Base-by-base conservation (phyloP, 345 rosid species). In the Brassica carinata region DNA sequence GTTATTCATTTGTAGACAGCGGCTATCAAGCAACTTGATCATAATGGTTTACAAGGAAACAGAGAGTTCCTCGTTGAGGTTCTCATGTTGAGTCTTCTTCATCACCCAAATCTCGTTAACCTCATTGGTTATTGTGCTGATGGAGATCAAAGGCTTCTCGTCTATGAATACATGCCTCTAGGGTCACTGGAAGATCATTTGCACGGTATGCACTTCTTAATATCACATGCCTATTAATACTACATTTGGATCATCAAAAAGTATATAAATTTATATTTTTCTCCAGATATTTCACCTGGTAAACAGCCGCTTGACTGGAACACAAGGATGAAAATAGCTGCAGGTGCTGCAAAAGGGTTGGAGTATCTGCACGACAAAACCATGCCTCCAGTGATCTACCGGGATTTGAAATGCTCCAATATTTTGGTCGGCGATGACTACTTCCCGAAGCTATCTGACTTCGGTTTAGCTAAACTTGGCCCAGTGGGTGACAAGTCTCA, bases 111-210 rank as follows among this genome's bases (percentile, higher is more conserved):
- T 83, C 93, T 92, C 66, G 97, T 94, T 71, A 94, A 92, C 75
- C 81, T 92, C 18, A 91, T 86, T 27, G 98, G 98, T 15, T 94
- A 92, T 43, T 94, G 97, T 80, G 97, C 97, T 71, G 97, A 91
- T 84, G 98, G 98, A 76, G 98, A 93, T 86, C 98, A 93, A 81
- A 87, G 97, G 85, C 98, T 91, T 84, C 83, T 94, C 80, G 95
- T 91, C 43, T 94, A 94, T 30, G 98, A 94, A 68, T 91, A 89
- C 81, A 92, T 94, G 96, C 89, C 98, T 1, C 79, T 94, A 61
- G 97, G 97, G 29, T 92, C 96, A 48, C 77, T 94, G 69, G 97
- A 92, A 86, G 95, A 90, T 69, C 97, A 94, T 84, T 76, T 94
- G 68, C 87, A 88, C n/a, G 98, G 98, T 94, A 88, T 51, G 48